Conservation (phyloP, 225 moss, liverwort and hornwort genomes). For the Antitrichia curtipendula region DNA sequence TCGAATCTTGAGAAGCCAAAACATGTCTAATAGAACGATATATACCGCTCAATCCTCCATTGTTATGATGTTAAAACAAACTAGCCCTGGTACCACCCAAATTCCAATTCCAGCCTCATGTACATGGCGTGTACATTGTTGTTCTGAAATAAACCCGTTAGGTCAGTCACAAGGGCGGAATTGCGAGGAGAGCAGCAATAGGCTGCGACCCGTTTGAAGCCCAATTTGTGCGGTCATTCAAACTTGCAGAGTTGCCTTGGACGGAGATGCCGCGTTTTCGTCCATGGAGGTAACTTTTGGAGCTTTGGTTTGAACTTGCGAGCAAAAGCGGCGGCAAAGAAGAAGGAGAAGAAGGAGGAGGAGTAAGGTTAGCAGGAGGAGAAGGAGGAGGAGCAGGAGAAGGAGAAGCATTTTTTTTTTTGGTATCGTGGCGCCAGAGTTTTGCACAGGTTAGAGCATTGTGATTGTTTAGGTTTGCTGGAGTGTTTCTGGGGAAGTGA, state of each 20-base stretch:
- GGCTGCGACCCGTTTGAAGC: neutral
- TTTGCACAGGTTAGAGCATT: neutral
- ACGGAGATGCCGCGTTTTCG: neutral
- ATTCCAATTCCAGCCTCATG: neutral
- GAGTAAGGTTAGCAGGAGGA: rapidly evolving
- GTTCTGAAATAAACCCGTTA: neutral
- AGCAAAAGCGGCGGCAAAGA: neutral
- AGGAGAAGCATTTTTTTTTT: too few species aligned
- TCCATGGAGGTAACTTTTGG: neutral
- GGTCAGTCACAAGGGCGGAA: neutral
- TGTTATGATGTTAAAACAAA: neutral
- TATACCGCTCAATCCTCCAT: rapidly evolving
- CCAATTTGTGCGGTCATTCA: neutral
- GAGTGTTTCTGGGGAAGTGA: neutral
- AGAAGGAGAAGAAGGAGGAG: rapidly evolving
- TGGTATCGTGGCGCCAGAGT: neutral
- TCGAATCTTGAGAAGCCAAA: too few species aligned
- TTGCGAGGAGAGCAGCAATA: neutral
- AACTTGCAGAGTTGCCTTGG: neutral
- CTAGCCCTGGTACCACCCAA: neutral
- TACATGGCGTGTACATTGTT: neutral
- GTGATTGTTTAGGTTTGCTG: neutral
- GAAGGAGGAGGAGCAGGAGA: rapidly evolving
- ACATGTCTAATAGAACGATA: neutral
- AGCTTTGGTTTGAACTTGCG: neutral